phyloP scores from a whole-genome alignment of 164 flowering plant species.

The Chimonanthus praecox region DNA sequence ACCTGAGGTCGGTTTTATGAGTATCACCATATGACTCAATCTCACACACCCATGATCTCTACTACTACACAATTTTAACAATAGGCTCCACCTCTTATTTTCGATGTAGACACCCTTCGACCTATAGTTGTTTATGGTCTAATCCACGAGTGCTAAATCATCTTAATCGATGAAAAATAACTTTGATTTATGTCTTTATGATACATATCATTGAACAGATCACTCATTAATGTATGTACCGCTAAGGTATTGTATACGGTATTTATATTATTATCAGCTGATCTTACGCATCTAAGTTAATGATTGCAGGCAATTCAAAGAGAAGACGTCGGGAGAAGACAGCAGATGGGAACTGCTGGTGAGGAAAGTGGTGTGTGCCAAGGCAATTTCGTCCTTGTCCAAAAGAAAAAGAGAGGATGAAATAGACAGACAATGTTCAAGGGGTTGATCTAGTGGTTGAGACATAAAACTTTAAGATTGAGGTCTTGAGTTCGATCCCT shows the following conservation, averaged over 20 bases:
- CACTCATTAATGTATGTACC: background rate
- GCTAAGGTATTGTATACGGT: background rate
- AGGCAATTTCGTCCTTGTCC: conserved; percentile 48
- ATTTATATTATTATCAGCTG: background rate
- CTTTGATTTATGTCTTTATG: background rate
- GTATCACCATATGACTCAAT: too few relatives aligned
- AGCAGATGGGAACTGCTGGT: conserved; percentile 54
- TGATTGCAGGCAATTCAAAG: conserved; percentile 44
- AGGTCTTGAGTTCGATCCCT: too few relatives aligned
- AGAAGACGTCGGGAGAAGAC: conserved; percentile 37
- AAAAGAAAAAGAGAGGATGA: conserved; percentile 32
- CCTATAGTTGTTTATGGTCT: too few relatives aligned
- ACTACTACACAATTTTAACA: too few relatives aligned
- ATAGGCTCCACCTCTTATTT: too few relatives aligned
- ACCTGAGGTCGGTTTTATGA: too few relatives aligned
- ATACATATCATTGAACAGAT: background rate
- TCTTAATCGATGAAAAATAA: too few relatives aligned
- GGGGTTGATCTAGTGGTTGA: too few relatives aligned
- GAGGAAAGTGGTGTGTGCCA: conserved; percentile 56
- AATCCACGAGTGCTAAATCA: too few relatives aligned
- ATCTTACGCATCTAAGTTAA: background rate
- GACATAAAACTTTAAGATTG: too few relatives aligned
- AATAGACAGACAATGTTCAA: background rate
- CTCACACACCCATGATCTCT: too few relatives aligned
- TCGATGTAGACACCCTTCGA: too few relatives aligned